These are phyloP conservation scores for Capronia americana DNA, from an alignment of 2,329 filamentous ascomycete species.

Conservation along the genomic window DNA sequence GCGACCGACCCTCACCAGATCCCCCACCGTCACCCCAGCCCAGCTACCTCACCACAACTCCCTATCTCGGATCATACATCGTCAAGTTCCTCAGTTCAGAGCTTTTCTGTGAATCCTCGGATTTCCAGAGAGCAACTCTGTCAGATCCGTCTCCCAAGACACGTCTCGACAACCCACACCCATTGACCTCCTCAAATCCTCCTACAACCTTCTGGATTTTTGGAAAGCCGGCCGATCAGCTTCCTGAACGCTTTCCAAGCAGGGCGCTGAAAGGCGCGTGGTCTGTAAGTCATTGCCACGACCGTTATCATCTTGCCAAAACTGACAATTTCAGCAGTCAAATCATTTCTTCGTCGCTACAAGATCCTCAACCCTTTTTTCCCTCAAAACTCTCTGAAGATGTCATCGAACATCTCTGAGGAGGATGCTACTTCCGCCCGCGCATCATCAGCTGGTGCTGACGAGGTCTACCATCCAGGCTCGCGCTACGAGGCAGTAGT, in stretches of 20 bases:
- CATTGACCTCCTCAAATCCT: not conserved
- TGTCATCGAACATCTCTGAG: not conserved
- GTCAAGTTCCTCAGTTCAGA: not conserved
- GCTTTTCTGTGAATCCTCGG: not conserved
- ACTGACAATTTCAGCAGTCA: not conserved
- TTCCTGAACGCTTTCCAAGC: not conserved
- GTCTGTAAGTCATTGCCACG: not conserved
- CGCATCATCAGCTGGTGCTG: not conserved
- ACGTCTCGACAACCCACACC: not conserved
- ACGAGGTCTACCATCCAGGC: not conserved
- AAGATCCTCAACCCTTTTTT: not conserved
- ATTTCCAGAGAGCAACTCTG: not conserved
- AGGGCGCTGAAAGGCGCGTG: not conserved
- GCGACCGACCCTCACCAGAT: not conserved
- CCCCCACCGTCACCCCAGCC: not conserved
- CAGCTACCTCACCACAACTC: not conserved
- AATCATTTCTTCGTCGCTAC: not conserved
- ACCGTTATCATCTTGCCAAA: not conserved
- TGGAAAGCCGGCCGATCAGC: constrained; percentile 1
- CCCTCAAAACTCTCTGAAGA: not conserved
- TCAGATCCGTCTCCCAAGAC: not conserved
- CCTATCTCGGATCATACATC: not conserved
- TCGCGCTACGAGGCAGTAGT: not conserved
- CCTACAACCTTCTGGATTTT: not conserved
- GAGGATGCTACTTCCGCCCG: not conserved